Percentiles rank a stretch among this genome's conserved stretches.
These are phyloP conservation scores for Ceratocystis huliohia DNA, from an alignment of 2,329 filamentous ascomycete genomes.

Conservation along the genomic window DNA sequence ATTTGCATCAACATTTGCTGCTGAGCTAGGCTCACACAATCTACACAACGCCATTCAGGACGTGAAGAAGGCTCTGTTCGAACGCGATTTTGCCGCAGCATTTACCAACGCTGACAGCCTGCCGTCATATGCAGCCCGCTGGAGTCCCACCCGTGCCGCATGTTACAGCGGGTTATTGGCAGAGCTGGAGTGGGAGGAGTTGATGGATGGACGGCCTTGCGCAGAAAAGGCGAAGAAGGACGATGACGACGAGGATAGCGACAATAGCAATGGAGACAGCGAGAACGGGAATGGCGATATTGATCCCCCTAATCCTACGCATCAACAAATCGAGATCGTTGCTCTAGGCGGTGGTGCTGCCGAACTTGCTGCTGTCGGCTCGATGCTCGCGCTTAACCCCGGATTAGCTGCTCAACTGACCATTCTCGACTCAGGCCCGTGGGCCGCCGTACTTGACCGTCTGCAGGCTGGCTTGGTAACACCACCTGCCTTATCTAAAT, in stretches of 20 bases:
- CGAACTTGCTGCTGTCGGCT: conserved; percentile 45
- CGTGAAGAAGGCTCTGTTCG: conserved; percentile 75
- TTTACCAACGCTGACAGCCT: conserved; percentile 62
- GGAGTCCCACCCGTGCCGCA: conserved; percentile 77
- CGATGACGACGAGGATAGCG: conserved; percentile 1
- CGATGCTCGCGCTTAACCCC: conserved; percentile 29
- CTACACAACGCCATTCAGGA: conserved; percentile 54
- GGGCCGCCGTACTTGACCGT: conserved; percentile 49
- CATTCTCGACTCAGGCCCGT: conserved; percentile 73
- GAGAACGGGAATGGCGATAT: neutral
- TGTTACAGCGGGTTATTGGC: conserved; percentile 56
- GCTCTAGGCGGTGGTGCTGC: conserved; percentile 47
- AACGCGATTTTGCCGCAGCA: conserved; percentile 68
- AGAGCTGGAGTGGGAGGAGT: neutral
- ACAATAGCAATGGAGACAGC: neutral
- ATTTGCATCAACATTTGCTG: conserved; percentile 53
- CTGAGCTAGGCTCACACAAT: conserved; percentile 35
- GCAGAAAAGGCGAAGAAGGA: neutral
- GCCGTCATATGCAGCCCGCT: conserved; percentile 73
- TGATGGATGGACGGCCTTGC: neutral
- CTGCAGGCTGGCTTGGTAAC: conserved; percentile 46
- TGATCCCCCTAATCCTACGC: neutral
- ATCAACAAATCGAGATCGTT: conserved; percentile 30
- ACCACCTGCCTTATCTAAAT: conserved; percentile 38
- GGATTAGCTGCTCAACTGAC: conserved; percentile 34